These are phyloP conservation scores for Apiotrichum akiyoshidainum DNA, from an alignment of 1,284 basidiomycete genomes.

Conservation along the genomic window DNA sequence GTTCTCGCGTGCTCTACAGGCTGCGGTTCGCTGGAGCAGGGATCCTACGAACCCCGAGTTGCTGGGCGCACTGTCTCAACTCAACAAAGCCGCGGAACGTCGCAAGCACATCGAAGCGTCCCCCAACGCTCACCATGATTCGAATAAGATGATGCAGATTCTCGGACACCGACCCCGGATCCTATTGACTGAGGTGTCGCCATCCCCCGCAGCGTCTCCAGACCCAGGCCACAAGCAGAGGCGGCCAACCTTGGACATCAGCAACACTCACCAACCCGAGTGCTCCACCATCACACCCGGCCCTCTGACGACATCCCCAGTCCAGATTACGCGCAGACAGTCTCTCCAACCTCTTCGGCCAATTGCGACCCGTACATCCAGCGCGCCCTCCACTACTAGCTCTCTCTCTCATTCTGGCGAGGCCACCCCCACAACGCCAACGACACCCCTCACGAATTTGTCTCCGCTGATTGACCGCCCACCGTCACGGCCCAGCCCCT, in stretches of 20 bases:
- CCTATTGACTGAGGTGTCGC: neutral
- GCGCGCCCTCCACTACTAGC: neutral
- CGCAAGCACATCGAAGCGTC: neutral
- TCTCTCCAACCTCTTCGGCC: neutral
- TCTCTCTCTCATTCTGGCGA: neutral
- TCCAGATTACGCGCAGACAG: neutral
- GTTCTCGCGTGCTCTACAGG: constrained; percentile 62
- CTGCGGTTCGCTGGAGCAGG: constrained; percentile 22
- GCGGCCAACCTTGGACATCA: too few species aligned
- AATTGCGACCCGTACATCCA: neutral
- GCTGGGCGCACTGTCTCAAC: neutral
- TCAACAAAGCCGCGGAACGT: neutral
- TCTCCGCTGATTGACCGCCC: neutral
- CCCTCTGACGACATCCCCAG: neutral
- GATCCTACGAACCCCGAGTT: constrained; percentile 1
- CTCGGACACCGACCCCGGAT: neutral
- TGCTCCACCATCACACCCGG: too few species aligned
- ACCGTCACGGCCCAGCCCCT: neutral
- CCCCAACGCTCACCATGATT: neutral
- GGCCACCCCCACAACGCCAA: neutral
- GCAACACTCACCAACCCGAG: too few species aligned
- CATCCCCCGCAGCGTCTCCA: neutral
- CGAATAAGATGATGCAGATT: neutral
- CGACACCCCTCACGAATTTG: neutral
- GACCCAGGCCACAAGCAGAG: too few species aligned